Conservation (phyloP, 306 rosid species). For the Gynostemma pentaphyllum region DNA sequence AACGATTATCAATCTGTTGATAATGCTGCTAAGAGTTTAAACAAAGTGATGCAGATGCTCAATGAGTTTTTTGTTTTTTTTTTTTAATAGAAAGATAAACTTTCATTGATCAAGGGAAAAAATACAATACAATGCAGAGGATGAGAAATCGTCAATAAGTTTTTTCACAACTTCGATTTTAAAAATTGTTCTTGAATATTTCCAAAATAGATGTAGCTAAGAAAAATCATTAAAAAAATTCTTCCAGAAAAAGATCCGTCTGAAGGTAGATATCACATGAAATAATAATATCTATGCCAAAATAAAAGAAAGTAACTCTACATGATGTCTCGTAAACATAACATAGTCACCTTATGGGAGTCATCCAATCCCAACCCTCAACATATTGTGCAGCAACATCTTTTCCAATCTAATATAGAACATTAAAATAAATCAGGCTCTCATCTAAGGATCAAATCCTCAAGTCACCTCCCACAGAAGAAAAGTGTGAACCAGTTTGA, state of each 20-base stretch:
- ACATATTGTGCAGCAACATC: slow-evolving; percentile 91
- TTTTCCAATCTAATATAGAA: slow-evolving; percentile 64
- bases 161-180: not conserved
- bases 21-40: not conserved
- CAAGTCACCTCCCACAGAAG: not conserved
- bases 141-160: too few relatives aligned
- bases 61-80: too few relatives aligned
- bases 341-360: slow-evolving; percentile 83
- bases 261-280: not conserved
- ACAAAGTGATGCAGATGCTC: not conserved
- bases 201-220: not conserved
- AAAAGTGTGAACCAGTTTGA: not conserved
- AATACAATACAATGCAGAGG: too few relatives aligned
- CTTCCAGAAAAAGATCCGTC: too few relatives aligned
- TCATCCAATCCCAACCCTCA: slow-evolving; percentile 97
- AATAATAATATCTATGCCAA: not conserved
- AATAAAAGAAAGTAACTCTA: not conserved
- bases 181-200: not conserved
- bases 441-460: not conserved
- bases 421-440: slow-evolving; percentile 4
- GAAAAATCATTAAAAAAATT: too few relatives aligned
- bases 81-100: too few relatives aligned
- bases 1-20: not conserved
- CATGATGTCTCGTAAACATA: not conserved
- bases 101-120: too few relatives aligned